These are phyloP conservation scores for Aspergillus clavatus DNA, from an alignment of 2,329 filamentous ascomycete species.

Conservation along the genomic window DNA sequence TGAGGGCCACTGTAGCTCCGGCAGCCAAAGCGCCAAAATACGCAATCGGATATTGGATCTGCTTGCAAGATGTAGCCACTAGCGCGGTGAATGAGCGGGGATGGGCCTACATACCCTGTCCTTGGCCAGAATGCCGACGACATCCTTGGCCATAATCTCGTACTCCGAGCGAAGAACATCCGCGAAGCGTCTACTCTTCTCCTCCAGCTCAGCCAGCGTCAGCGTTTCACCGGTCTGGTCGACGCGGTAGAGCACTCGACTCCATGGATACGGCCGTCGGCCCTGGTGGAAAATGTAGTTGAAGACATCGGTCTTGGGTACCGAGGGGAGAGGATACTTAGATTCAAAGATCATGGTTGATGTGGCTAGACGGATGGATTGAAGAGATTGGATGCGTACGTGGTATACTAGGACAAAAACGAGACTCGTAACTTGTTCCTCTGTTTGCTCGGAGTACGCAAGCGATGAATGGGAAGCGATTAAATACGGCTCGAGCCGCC, in stretches of 20 bases:
- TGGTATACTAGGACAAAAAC: not conserved
- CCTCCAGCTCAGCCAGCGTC: slow-evolving; percentile 6
- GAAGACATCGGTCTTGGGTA: slow-evolving; percentile 9
- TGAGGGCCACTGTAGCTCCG: slow-evolving; percentile 20
- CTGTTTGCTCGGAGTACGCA: not conserved
- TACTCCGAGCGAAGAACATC: slow-evolving; percentile 4
- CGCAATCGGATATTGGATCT: slow-evolving; percentile 23
- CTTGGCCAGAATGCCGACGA: slow-evolving; percentile 7
- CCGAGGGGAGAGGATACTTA: slow-evolving; percentile 1
- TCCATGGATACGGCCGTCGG: slow-evolving; percentile 4
- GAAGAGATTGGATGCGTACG: no score
- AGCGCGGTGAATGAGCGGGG: not conserved
- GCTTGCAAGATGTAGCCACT: not conserved
- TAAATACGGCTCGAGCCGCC: not conserved
- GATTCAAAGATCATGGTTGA: slow-evolving; percentile 11
- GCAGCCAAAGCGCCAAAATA: slow-evolving; percentile 20
- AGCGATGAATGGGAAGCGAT: not conserved
- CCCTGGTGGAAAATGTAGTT: slow-evolving; percentile 12
- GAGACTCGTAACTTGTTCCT: not conserved
- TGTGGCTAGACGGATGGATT: not conserved
- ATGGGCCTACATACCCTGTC: not conserved
- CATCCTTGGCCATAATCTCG: slow-evolving; percentile 7
- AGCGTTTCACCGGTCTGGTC: slow-evolving; percentile 9
- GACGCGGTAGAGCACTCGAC: slow-evolving; percentile 7
- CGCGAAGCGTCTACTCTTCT: slow-evolving; percentile 9